Percentiles rank a stretch among this genome's conserved stretches.
Evolutionary conservation across 106 monocot species (phyloP).

Genomic region (Apostasia ramifera): DNA sequence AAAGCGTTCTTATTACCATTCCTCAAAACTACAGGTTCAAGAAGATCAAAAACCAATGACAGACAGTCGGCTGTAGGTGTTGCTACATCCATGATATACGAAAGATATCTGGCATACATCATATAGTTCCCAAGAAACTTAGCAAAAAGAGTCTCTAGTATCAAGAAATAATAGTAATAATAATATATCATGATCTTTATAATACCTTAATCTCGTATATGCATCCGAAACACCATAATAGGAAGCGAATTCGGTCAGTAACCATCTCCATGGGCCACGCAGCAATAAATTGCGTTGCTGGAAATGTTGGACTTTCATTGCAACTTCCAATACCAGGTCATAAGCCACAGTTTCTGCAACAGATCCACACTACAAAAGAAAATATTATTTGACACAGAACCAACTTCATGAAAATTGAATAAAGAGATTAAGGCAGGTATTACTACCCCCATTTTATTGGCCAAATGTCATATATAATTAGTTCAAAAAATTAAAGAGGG

Average conservation of each 20-base stretch:
- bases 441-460: conserved; percentile 1
- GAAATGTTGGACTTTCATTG: conserved; percentile 89
- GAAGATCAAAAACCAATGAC: conserved; percentile 63
- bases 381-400: neutral
- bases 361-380: conserved; percentile 72
- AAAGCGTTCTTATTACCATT: conserved; percentile 48
- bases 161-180: neutral
- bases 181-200: neutral
- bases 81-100: conserved; percentile 98
- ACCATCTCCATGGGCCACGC: conserved; percentile 96
- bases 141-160: neutral
- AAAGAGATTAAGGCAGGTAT: neutral
- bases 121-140: neutral
- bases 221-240: conserved; percentile 97
- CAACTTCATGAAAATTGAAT: neutral
- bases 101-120: conserved; percentile 54
- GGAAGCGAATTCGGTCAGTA: conserved; percentile 86
- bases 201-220: conserved; percentile 84
- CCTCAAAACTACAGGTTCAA: conserved; percentile 72
- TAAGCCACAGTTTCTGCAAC: conserved; percentile 98
- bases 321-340: conserved; percentile 87
- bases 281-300: conserved; percentile 77
- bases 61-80: conserved; percentile 96
- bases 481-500: neutral
- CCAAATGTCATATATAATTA: neutral